Evolutionary conservation across 495 filamentous ascomycete genomes (phyloP).

Genomic region (Corynascus novoguineensis): DNA sequence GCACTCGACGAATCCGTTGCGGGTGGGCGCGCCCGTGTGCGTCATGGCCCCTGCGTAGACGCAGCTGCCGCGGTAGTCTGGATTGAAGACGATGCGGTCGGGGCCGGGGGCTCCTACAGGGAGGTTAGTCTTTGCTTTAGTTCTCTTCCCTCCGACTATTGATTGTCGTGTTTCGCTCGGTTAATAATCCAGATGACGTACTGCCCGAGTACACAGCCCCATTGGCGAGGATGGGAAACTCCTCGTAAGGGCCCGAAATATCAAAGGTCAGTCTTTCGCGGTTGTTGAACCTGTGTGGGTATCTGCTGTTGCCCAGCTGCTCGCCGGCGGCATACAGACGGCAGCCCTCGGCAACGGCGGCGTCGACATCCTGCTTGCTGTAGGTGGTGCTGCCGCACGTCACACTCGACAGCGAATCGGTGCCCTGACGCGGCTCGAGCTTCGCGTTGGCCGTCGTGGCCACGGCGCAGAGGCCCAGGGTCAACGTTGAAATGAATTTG

Average conservation of each 20-base stretch:
- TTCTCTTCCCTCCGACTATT: neutral
- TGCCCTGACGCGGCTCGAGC: slow-evolving; percentile 18
- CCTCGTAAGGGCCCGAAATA: slow-evolving; percentile 19
- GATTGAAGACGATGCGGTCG: slow-evolving; percentile 25
- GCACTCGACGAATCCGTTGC: slow-evolving; percentile 21
- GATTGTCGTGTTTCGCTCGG: neutral
- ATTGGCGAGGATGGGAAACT: slow-evolving; percentile 26
- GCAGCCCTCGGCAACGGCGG: slow-evolving; percentile 23
- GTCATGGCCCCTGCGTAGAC: slow-evolving; percentile 28
- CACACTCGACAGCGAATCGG: slow-evolving; percentile 11
- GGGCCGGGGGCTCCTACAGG: slow-evolving; percentile 19
- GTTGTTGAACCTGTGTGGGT: slow-evolving; percentile 32
- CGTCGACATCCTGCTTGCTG: slow-evolving; percentile 17
- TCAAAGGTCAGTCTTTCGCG: slow-evolving; percentile 19
- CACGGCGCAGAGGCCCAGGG: slow-evolving; percentile 12
- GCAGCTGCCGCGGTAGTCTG: slow-evolving; percentile 10
- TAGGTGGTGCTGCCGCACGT: slow-evolving; percentile 22
- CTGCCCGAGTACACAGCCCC: slow-evolving; percentile 10
- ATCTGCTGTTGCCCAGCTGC: slow-evolving; percentile 23
- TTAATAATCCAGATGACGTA: neutral
- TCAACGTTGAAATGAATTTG: slow-evolving; percentile 1
- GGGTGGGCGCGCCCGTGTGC: slow-evolving; percentile 21
- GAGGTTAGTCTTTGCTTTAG: neutral
- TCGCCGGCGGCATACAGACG: slow-evolving; percentile 14
- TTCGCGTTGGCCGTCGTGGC: neutral